These are phyloP conservation scores for Jatropha multifida DNA, from an alignment of 441 rosid species.

Conservation along the genomic window DNA sequence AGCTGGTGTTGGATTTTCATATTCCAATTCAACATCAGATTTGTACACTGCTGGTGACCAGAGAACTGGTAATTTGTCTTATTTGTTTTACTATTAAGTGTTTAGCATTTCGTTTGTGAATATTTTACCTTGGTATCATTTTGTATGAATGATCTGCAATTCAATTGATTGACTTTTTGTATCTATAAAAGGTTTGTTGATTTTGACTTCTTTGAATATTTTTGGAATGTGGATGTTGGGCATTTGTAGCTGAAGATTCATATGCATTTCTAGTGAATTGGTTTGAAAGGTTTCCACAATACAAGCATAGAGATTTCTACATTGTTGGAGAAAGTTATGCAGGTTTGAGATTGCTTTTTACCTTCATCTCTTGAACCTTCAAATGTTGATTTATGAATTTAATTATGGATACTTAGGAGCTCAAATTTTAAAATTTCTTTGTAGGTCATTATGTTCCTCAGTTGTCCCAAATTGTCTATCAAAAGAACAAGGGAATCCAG, in stretches of 20 bases:
- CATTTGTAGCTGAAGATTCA: conserved; percentile 79
- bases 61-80: conserved; percentile 62
- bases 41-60: conserved; percentile 73
- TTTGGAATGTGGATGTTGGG: conserved; percentile 22
- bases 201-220: conserved; percentile 20
- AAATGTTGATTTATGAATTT: not conserved
- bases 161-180: not conserved
- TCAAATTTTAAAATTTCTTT: conserved; percentile 14
- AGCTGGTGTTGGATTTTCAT: conserved; percentile 97
- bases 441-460: conserved; percentile 98
- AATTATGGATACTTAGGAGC: conserved; percentile 6
- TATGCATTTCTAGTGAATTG: conserved; percentile 75
- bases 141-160: conserved; percentile 6
- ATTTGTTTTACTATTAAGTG: conserved; percentile 1
- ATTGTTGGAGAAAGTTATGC: conserved; percentile 96
- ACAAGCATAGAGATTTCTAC: conserved; percentile 91
- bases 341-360: conserved; percentile 39
- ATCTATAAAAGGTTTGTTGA: conserved; percentile 16
- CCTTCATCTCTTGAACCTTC: not conserved
- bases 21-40: conserved; percentile 77
- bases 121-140: not conserved
- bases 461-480: conserved; percentile 71
- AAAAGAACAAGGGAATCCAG: conserved; percentile 58
- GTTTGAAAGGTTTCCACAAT: conserved; percentile 93
- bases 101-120: not conserved